Evolutionary conservation across 768 basidiomycete species (phyloP), one percentile per base, ranked within the genome.

Genomic region (Tremella fuciformis): DNA sequence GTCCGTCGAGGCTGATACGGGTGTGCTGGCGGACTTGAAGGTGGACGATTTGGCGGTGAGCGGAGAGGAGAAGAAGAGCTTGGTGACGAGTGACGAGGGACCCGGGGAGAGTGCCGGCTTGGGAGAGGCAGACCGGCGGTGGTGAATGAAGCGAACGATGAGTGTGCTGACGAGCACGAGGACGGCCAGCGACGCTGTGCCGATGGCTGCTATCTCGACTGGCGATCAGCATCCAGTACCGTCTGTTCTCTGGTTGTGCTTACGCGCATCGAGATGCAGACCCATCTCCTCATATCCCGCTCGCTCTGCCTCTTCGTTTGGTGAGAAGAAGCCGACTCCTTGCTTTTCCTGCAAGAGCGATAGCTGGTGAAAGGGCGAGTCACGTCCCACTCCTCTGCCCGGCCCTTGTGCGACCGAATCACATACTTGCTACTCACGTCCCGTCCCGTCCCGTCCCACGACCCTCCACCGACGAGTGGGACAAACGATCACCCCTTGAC

Each of bases 141-240:
- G 39, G 22, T 49, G 54, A 13, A 41, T 39, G n/a, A 52, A 11
- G 2, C 26, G 22, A 8, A 37, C 16, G n/a, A 46, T 25, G 29
- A 41, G 15, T 22, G 57, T 50, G 37, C 42, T 29, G 48, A 63
- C 13, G 38, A 63, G 57, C 19, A 63, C 38, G 21, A 63, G 29
- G 42, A 63, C 25, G 13, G 61, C 61, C 8, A 50, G 57, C 1
- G 24, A 29, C 13, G 49, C 61, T 1, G 53, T 53, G 15, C 48
- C 61, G 42, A 63, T 63, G n/a, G 61, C 61, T 34, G 61, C 61
- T n/a, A 63, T 53, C 8, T 34, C 41, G 18, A 63, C 61, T 63
- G 50, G 11, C 22, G 22, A 4, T 46, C 22, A 46, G 42, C 22
- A 41, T 18, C 39, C 39, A 11, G 39, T 41, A 11, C 18, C 39